A percentile compares a stretch with the other conserved stretches of the same genome.
These are phyloP conservation scores for Lasiodiplodia gonubiensis DNA, from an alignment of 2,329 filamentous ascomycete genomes.

Conservation along the genomic window DNA sequence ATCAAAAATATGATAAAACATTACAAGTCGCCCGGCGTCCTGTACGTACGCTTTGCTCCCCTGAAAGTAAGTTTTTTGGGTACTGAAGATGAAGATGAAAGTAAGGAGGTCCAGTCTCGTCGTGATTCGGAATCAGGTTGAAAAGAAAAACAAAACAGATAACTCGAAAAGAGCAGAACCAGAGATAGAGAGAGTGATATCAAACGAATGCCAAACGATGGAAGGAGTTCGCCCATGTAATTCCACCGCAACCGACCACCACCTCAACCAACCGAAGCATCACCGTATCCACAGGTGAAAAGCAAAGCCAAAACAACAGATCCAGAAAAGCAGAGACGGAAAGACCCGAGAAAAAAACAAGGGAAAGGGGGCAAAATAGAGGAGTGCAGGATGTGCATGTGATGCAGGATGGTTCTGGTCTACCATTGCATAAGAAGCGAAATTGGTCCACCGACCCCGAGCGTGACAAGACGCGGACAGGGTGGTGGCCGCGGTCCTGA, in stretches of 20 bases:
- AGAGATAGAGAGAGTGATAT: conserved; percentile 22
- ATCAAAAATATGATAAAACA: conserved; percentile 15
- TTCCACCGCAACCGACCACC: conserved; percentile 13
- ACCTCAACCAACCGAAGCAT: conserved; percentile 17
- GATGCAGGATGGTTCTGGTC: conserved; percentile 17
- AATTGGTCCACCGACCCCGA: background rate
- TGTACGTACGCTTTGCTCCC: conserved; percentile 20
- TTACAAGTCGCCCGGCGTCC: conserved; percentile 28
- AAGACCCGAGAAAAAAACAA: background rate
- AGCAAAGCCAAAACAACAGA: conserved; percentile 8
- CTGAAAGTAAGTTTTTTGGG: conserved; percentile 9
- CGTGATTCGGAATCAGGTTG: conserved; percentile 24
- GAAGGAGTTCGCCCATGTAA: conserved; percentile 24
- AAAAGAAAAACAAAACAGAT: conserved; percentile 9
- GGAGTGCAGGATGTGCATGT: conserved; percentile 26
- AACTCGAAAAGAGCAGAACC: conserved; percentile 12
- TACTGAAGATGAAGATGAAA: conserved; percentile 3
- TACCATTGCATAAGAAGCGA: conserved; percentile 13
- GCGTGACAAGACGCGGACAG: background rate
- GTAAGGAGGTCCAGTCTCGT: conserved; percentile 23
- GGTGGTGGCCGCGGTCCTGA: background rate
- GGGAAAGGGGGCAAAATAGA: background rate
- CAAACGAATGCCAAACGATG: conserved; percentile 24
- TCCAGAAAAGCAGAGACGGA: background rate
- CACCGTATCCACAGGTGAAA: conserved; percentile 20